Conservation (phyloP, 768 basidiomycete species). For the Leccinum longicurvipes region DNA sequence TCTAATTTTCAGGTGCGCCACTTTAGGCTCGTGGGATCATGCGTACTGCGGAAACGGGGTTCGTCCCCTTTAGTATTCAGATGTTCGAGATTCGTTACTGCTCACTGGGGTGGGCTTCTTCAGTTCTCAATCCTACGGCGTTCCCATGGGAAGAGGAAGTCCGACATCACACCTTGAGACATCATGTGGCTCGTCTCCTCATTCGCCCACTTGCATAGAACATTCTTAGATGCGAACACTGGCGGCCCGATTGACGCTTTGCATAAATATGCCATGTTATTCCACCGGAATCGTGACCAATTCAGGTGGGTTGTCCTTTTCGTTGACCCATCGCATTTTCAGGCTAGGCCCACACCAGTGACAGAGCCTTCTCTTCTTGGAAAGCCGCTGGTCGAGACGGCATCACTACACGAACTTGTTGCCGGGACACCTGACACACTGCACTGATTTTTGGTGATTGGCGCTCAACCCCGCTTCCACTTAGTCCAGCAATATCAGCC, state of each 20-base stretch:
- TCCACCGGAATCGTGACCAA: neutral
- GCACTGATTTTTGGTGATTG: neutral
- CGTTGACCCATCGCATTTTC: neutral
- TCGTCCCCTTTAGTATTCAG: neutral
- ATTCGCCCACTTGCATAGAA: neutral
- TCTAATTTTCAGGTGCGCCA: too few species aligned
- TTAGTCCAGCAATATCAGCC: neutral
- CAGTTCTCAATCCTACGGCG: neutral
- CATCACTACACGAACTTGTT: neutral
- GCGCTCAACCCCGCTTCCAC: neutral
- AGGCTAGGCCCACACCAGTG: neutral
- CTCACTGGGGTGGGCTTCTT: neutral
- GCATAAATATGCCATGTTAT: slow-evolving; percentile 2
- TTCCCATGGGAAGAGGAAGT: neutral
- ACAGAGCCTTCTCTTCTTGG: too few species aligned
- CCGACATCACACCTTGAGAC: neutral
- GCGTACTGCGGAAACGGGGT: neutral
- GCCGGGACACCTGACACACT: neutral
- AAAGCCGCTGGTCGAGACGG: neutral
- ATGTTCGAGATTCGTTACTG: neutral
- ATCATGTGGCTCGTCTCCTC: neutral
- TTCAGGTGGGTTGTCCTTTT: neutral
- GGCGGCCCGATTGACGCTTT: neutral
- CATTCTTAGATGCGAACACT: neutral
- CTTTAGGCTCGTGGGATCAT: too few species aligned